These are phyloP conservation scores for Aureoboletus auriporus DNA, from an alignment of 768 basidiomycete species.

Conservation along the genomic window DNA sequence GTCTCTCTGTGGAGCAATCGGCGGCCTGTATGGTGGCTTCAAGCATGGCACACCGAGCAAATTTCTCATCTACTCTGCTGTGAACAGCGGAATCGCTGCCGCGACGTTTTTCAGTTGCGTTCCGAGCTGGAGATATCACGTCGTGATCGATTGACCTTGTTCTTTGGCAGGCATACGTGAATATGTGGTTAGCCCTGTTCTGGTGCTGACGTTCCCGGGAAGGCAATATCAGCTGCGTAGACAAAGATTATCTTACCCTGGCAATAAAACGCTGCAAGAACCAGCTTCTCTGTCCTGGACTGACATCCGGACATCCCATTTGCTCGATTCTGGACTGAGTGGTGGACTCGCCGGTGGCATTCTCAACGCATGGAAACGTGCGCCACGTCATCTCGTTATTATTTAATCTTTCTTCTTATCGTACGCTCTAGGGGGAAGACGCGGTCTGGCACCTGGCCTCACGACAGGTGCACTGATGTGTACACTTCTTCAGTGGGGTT, in stretches of 20 bases:
- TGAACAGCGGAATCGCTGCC: constrained; percentile 71
- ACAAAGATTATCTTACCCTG: constrained; percentile 27
- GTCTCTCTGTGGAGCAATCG: constrained; percentile 45
- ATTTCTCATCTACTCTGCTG: constrained; percentile 54
- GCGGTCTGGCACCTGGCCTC: constrained; percentile 55
- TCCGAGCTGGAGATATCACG: not conserved
- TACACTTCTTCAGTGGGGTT: constrained; percentile 58
- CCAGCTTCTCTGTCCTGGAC: constrained; percentile 35
- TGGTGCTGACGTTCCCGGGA: constrained; percentile 44
- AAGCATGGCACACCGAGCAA: constrained; percentile 45
- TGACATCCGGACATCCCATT: constrained; percentile 53
- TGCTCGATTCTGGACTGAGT: constrained; percentile 71
- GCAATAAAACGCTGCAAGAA: constrained; percentile 13
- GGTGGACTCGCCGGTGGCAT: constrained; percentile 66
- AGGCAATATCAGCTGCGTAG: constrained; percentile 44
- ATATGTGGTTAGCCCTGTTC: constrained; percentile 63
- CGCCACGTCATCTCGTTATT: too few species aligned
- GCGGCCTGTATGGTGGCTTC: constrained; percentile 43
- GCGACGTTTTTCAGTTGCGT: constrained; percentile 75
- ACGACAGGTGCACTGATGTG: constrained; percentile 57
- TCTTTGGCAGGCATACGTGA: constrained; percentile 61
- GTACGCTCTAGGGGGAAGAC: constrained; percentile 49
- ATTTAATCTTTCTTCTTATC: too few species aligned
- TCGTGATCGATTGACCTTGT: not conserved
- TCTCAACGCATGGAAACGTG: constrained; percentile 57